Evolutionary conservation across 495 filamentous ascomycete genomes (phyloP).

Genomic region (Cercophora sp.): DNA sequence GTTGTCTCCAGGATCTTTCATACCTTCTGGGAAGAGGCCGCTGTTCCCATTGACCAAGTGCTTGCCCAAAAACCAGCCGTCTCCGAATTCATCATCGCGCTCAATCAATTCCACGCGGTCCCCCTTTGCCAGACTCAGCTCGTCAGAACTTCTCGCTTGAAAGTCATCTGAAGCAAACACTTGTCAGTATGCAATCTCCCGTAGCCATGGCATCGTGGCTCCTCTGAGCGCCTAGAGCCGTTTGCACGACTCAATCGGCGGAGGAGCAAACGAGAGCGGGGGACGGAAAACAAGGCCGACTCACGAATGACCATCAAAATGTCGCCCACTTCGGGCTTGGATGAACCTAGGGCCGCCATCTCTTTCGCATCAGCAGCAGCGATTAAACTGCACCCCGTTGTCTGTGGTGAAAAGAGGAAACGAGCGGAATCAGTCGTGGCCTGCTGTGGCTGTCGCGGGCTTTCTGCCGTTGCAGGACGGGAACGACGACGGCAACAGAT

Average conservation of each 20-base stretch:
- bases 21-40: constrained; percentile 89
- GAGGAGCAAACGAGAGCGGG: not conserved
- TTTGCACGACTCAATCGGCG: not conserved
- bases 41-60: constrained; percentile 69
- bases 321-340: constrained; percentile 60
- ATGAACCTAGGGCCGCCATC: constrained; percentile 46
- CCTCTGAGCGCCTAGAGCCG: not conserved
- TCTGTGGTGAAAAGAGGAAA: no score
- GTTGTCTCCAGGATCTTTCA: constrained; percentile 15
- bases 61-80: constrained; percentile 94
- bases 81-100: constrained; percentile 93
- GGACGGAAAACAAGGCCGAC: constrained; percentile 31
- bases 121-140: constrained; percentile 80
- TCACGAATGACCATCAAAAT: constrained; percentile 74
- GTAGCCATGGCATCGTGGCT: no score
- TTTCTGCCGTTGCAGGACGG: constrained; percentile 3
- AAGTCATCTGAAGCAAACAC: constrained; percentile 66
- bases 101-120: constrained; percentile 90
- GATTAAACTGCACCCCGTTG: no score
- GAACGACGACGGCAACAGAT: not conserved
- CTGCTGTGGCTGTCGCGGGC: constrained; percentile 1
- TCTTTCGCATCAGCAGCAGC: constrained; percentile 14
- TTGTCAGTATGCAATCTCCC: no score
- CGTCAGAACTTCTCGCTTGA: constrained; percentile 81
- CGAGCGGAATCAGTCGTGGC: not conserved